Evolutionary conservation across 352 stramenopile genomes (phyloP), one percentile per base, ranked within the genome.

Genomic region (Phytophthora nicotianae): DNA sequence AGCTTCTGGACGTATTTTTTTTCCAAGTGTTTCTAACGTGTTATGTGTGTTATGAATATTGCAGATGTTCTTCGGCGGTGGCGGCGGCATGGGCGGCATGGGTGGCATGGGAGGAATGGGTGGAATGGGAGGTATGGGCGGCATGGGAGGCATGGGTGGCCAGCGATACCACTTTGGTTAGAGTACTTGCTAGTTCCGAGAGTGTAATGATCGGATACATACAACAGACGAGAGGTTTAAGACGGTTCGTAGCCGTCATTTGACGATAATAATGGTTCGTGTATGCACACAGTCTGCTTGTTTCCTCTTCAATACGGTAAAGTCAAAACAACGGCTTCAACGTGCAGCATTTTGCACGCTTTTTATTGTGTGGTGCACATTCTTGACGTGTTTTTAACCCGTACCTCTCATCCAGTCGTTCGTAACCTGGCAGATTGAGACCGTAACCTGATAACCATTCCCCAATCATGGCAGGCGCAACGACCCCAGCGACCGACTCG

Each of bases 111-210:
- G 72, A 0, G 50, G 48, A 2, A 35, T 83, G 70, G 73, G 79
- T 11, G 77, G 76, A 16, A 75, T 72, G 60, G 76, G 76, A 2
- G 76, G 76, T 13, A 80, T 81, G 68, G 73, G 73, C 11, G 66
- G 75, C n/a, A 62, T 59, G 50, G 58, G 57, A 23, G 70, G 70
- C 45, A 77, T 75, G 61, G 76, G 77, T 26, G 82, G 82, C 51
- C 79, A 89, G 63, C 79, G 83, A 73, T 93, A 90, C 81, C 83
- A 93, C 67, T 93, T 93, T 61, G 81, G 83, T 61, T 93, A 88
- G 73, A 64, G 26, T 55, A 68, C 17, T 47, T 58, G 50, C 51
- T 46, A 54, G 47, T 41, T 64, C 21, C 27, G 48, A 61, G 62
- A 61, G 45, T 62, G 55, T 74, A 67, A 40, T 68, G 55, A 56